phyloP scores from a whole-genome alignment of 2,329 filamentous ascomycete species.

The Aspergillus calidoustus region DNA sequence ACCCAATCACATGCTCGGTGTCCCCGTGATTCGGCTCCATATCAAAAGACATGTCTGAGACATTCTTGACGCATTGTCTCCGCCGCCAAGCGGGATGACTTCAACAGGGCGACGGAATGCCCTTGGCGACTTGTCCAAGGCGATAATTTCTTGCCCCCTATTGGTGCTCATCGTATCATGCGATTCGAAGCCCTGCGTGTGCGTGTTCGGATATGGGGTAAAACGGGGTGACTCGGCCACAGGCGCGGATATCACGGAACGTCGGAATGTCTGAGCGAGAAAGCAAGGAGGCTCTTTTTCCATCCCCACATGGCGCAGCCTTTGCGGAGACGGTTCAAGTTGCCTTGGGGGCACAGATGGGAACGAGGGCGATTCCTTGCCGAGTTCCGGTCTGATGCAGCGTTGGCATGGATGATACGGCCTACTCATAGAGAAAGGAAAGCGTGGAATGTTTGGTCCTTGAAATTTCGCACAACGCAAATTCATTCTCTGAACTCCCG shows the following conservation, averaged over 20 bases:
- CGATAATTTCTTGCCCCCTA: neutral
- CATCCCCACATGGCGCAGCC: neutral
- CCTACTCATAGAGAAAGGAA: neutral
- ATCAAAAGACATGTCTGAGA: neutral
- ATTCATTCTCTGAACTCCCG: neutral
- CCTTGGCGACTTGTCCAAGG: neutral
- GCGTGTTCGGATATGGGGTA: neutral
- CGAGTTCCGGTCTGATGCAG: neutral
- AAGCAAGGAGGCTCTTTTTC: neutral
- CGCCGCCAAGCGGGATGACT: constrained; percentile 1
- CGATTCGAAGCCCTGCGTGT: neutral
- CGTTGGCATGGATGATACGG: neutral
- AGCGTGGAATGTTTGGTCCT: neutral
- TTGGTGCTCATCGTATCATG: neutral
- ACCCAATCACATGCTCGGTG: neutral
- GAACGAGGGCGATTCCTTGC: neutral
- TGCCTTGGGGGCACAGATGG: neutral
- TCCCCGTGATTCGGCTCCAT: neutral
- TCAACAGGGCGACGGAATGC: neutral
- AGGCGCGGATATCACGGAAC: neutral
- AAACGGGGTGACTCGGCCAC: neutral
- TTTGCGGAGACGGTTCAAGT: neutral
- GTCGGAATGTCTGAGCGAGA: neutral
- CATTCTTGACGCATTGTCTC: neutral
- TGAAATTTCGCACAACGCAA: neutral